Evolutionary conservation across 2,329 filamentous ascomycete genomes (phyloP).

Genomic region (Penicillium sp.): DNA sequence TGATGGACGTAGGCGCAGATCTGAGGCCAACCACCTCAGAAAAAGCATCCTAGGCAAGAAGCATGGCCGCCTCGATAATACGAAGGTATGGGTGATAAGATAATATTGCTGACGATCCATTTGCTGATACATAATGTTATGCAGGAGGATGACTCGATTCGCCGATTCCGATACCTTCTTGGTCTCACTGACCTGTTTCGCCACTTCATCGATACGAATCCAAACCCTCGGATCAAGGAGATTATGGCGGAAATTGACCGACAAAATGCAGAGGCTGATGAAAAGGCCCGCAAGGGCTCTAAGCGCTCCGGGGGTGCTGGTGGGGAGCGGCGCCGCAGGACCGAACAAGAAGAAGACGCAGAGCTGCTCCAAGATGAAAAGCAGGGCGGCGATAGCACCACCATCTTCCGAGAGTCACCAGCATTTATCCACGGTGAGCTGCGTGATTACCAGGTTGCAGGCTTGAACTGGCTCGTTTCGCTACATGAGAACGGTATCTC

Average conservation of each 20-base stretch:
- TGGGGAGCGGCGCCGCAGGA: constrained; percentile 75
- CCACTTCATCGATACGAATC: constrained; percentile 97
- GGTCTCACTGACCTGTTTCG: constrained; percentile 96
- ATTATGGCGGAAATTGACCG: constrained; percentile 93
- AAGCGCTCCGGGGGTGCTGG: constrained; percentile 80
- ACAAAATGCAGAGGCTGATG: constrained; percentile 73
- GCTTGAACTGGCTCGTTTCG: constrained; percentile 96
- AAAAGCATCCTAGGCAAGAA: constrained; percentile 94
- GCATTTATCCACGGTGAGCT: constrained; percentile 83
- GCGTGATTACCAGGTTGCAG: constrained; percentile 94
- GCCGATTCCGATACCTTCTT: constrained; percentile 89
- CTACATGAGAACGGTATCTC: constrained; percentile 98
- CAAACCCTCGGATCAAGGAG: constrained; percentile 88
- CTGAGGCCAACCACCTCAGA: constrained; percentile 83
- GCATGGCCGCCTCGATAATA: constrained; percentile 85
- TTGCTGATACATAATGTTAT: constrained; percentile 11
- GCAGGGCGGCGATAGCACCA: constrained; percentile 78
- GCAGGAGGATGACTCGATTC: constrained; percentile 90
- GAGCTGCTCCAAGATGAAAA: constrained; percentile 85
- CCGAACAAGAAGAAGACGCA: constrained; percentile 96
- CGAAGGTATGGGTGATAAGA: constrained; percentile 62
- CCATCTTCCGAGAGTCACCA: constrained; percentile 90
- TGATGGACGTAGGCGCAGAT: constrained; percentile 81
- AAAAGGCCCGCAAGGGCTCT: constrained; percentile 68
- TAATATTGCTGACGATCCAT: not conserved